Evolutionary conservation across 2,329 filamentous ascomycete species (phyloP).

Genomic region (Parastagonospora avenae): DNA sequence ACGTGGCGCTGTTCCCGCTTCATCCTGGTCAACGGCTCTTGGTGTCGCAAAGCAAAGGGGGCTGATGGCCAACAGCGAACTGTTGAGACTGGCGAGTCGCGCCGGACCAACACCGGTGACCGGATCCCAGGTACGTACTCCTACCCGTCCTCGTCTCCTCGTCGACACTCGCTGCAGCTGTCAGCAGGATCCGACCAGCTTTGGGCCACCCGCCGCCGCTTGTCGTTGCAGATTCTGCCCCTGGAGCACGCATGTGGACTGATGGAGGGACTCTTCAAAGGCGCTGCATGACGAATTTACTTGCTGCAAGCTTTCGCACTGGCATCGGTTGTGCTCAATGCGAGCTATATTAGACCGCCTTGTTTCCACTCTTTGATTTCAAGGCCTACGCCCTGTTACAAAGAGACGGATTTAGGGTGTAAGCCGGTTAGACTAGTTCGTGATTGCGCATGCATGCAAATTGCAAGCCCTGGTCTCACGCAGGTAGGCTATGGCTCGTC

Average conservation of each 20-base stretch:
- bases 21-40: constrained; percentile 31
- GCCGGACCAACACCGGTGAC: constrained; percentile 17
- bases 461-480: neutral
- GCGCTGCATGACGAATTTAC: constrained; percentile 24
- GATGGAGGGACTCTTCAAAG: constrained; percentile 15
- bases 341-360: constrained; percentile 28
- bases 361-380: constrained; percentile 25
- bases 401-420: constrained; percentile 9
- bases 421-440: constrained; percentile 8
- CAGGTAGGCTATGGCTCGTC: neutral
- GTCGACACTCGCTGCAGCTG: no score
- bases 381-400: constrained; percentile 19
- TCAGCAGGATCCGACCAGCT: neutral
- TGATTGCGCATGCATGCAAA: constrained; percentile 14
- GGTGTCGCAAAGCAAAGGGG: constrained; percentile 31
- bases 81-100: constrained; percentile 26
- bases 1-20: constrained; percentile 28
- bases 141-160: neutral
- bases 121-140: neutral
- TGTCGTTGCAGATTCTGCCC: constrained; percentile 13
- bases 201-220: neutral
- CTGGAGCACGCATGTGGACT: constrained; percentile 30
- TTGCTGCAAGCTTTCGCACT: constrained; percentile 4
- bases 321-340: constrained; percentile 6
- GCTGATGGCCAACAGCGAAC: constrained; percentile 23